phyloP scores from a whole-genome alignment of 139 green algal genomes.

The Coelastrella sp. region DNA sequence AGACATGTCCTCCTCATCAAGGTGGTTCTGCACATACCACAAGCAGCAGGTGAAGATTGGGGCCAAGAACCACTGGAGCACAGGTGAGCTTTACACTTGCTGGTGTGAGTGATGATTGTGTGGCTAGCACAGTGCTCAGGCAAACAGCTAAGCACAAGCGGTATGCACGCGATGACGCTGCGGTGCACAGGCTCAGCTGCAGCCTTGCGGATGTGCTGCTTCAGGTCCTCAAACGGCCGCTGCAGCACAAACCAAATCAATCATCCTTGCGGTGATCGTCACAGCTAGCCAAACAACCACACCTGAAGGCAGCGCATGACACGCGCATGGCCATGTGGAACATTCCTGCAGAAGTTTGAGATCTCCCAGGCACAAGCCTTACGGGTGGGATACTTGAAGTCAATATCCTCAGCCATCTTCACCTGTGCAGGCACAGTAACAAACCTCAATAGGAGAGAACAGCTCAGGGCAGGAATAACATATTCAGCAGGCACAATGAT shows the following conservation, averaged over 20 bases:
- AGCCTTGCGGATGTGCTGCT: no score
- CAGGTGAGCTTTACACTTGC: no score
- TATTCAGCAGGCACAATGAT: background rate
- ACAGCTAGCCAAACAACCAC: background rate
- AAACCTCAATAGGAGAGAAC: background rate
- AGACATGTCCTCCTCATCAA: slow-evolving; percentile 59
- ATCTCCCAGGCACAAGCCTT: slow-evolving; percentile 83
- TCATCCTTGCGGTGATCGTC: background rate
- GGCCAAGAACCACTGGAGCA: no score
- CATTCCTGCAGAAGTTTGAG: slow-evolving; percentile 70
- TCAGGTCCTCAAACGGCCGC: no score
- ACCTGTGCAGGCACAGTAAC: slow-evolving; percentile 57
- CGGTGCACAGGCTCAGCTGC: no score
- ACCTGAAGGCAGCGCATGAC: slow-evolving; percentile 78
- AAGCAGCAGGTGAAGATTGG: background rate
- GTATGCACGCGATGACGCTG: no score
- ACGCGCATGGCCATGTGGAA: slow-evolving; percentile 82
- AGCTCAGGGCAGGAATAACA: background rate
- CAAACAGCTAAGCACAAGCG: no score
- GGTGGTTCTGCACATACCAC: background rate
- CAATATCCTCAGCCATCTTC: slow-evolving; percentile 84
- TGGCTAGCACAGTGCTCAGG: no score
- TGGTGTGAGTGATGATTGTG: no score
- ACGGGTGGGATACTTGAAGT: slow-evolving; percentile 91
- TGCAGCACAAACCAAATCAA: background rate